Evolutionary conservation across 2,329 filamentous ascomycete genomes (phyloP).

Genomic region (Monilinia laxa): DNA sequence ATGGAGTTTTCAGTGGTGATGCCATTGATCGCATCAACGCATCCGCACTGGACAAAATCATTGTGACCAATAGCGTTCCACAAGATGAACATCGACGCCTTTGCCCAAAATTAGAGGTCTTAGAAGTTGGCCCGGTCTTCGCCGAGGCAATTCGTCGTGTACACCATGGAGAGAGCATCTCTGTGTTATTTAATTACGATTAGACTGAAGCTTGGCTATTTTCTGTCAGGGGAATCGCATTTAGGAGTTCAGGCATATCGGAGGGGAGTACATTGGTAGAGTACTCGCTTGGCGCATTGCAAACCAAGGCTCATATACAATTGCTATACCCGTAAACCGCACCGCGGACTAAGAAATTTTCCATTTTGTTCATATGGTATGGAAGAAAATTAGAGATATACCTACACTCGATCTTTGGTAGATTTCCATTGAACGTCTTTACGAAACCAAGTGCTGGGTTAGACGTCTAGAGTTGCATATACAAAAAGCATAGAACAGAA

Average conservation of each 20-base stretch:
- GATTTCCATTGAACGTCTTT: conserved; percentile 21
- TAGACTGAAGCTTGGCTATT: conserved; percentile 22
- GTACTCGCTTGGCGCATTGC: conserved; percentile 18
- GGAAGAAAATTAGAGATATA: conserved; percentile 14
- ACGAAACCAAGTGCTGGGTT: conserved; percentile 22
- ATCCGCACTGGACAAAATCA: conserved; percentile 86
- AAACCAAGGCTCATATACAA: conserved; percentile 19
- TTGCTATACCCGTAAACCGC: conserved; percentile 22
- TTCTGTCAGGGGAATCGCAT: conserved; percentile 9
- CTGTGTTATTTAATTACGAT: conserved; percentile 24
- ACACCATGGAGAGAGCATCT: conserved; percentile 94
- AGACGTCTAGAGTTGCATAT: conserved; percentile 21
- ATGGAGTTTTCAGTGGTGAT: conserved; percentile 92
- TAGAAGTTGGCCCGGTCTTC: conserved; percentile 89
- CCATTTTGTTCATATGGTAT: conserved; percentile 19
- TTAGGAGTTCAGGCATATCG: conserved; percentile 16
- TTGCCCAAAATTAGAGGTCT: conserved; percentile 85
- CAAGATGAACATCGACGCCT: conserved; percentile 75
- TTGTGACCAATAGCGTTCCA: conserved; percentile 93
- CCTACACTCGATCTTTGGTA: conserved; percentile 20
- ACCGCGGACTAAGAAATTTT: conserved; percentile 18
- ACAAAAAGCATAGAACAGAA: conserved; percentile 11
- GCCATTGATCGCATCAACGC: conserved; percentile 93
- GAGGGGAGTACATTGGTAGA: conserved; percentile 20
- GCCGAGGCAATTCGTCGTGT: conserved; percentile 94